A percentile compares a stretch with the other conserved stretches of the same genome.
Conservation (phyloP, 192 early-diverging fungal species). For the Diversispora eburnea region DNA sequence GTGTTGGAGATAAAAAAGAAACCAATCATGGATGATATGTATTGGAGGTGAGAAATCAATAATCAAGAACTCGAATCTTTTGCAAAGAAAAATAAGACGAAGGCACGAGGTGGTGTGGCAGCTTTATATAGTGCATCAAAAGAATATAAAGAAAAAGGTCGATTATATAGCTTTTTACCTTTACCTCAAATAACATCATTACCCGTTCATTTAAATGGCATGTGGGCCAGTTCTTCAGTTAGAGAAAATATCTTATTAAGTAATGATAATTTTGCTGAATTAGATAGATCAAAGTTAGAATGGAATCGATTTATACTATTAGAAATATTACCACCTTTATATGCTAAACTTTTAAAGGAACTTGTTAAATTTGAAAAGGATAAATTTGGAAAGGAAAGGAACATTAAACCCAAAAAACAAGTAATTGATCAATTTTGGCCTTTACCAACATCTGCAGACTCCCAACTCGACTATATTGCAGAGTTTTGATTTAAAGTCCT, state of each 20-base stretch:
- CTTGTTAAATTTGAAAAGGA: background rate
- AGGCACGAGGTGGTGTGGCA: background rate
- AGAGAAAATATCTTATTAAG: background rate
- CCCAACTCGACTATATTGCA: background rate
- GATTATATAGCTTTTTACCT: conserved; percentile 1
- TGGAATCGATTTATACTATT: background rate
- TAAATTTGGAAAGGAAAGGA: background rate
- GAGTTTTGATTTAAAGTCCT: background rate
- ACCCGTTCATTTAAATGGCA: background rate
- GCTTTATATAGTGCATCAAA: background rate
- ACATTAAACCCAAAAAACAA: background rate
- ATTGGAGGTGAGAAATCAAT: background rate
- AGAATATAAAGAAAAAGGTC: background rate
- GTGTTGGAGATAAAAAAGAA: background rate
- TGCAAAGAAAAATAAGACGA: background rate
- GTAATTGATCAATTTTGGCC: background rate
- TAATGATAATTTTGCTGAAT: background rate
- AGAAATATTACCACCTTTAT: background rate
- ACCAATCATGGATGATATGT: background rate
- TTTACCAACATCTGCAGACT: background rate
- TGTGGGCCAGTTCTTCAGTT: conserved; percentile 1
- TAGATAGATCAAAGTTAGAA: background rate
- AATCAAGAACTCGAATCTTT: background rate
- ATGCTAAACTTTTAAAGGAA: background rate
- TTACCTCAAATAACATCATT: background rate